These are phyloP conservation scores for Candida insectalens DNA, from an alignment of 805 yeast genomes.

Conservation along the genomic window DNA sequence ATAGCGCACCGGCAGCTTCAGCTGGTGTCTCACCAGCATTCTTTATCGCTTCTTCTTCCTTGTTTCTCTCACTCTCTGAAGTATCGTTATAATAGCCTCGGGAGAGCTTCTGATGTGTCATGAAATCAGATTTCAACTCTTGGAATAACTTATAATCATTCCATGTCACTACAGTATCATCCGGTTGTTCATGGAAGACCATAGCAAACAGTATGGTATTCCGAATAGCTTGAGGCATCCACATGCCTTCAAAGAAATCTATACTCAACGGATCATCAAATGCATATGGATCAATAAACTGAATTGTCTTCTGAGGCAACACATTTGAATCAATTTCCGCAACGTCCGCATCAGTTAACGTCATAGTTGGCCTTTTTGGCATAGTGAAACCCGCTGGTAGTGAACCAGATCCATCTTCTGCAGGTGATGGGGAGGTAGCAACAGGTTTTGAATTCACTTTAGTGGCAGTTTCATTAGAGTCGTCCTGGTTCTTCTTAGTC, in stretches of 20 bases:
- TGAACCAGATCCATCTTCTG: neutral
- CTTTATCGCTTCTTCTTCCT: neutral
- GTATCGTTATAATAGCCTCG: constrained; percentile 6
- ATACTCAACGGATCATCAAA: constrained; percentile 81
- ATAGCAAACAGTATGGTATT: constrained; percentile 75
- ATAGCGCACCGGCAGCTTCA: constrained; percentile 2
- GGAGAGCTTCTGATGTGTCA: constrained; percentile 12
- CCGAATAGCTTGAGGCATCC: constrained; percentile 75
- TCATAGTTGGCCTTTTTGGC: constrained; percentile 19
- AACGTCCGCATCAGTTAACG: constrained; percentile 34
- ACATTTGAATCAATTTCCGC: constrained; percentile 26
- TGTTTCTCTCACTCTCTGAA: neutral
- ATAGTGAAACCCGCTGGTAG: neutral
- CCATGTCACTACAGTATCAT: constrained; percentile 86
- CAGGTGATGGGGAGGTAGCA: neutral
- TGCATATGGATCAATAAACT: constrained; percentile 74
- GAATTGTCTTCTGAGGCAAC: constrained; percentile 26
- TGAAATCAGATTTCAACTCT: constrained; percentile 50
- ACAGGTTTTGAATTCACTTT: neutral
- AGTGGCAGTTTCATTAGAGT: neutral
- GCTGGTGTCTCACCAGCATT: constrained; percentile 1
- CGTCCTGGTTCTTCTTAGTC: constrained; percentile 26
- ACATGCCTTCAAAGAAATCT: constrained; percentile 75
- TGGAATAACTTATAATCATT: constrained; percentile 70
- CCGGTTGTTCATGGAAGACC: constrained; percentile 93